Evolutionary conservation across 306 rosid species (phyloP).

Genomic region (Prunus mongolica): DNA sequence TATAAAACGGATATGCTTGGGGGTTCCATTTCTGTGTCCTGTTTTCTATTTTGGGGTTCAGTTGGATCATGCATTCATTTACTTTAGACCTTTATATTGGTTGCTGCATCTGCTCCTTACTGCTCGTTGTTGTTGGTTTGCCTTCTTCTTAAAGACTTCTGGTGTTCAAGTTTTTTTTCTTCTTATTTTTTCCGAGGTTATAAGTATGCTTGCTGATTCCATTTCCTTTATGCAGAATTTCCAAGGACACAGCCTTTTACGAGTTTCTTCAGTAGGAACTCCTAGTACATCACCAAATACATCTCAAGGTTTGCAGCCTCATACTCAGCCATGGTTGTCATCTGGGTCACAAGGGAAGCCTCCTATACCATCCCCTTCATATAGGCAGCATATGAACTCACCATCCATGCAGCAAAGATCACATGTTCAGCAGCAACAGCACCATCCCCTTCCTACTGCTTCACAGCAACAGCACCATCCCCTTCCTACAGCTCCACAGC

Average conservation of each 20-base stretch:
- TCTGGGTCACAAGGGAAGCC: constrained; percentile 90
- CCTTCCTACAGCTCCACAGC: constrained; percentile 6
- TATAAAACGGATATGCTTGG: not conserved
- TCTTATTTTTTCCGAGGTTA: not conserved
- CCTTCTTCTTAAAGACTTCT: not conserved
- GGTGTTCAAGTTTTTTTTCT: not conserved
- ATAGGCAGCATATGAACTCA: constrained; percentile 69
- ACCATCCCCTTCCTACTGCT: constrained; percentile 20
- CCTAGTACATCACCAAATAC: constrained; percentile 55
- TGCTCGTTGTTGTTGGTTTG: not conserved
- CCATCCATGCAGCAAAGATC: constrained; percentile 70
- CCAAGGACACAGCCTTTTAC: constrained; percentile 73
- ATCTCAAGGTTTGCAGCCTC: constrained; percentile 58
- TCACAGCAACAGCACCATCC: constrained; percentile 28
- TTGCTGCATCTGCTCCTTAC: constrained; percentile 1
- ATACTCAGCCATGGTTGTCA: constrained; percentile 89
- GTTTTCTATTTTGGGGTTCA: not conserved
- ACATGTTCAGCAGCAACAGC: constrained; percentile 60
- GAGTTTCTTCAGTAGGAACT: constrained; percentile 64
- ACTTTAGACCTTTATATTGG: not conserved
- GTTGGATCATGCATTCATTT: not conserved
- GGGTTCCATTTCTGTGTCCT: not conserved
- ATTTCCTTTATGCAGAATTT: constrained; percentile 49
- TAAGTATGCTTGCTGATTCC: constrained; percentile 13
- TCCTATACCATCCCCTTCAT: constrained; percentile 72